These are phyloP conservation scores for Paecilomyces formosus DNA, from an alignment of 2,329 filamentous ascomycete genomes.

Conservation along the genomic window DNA sequence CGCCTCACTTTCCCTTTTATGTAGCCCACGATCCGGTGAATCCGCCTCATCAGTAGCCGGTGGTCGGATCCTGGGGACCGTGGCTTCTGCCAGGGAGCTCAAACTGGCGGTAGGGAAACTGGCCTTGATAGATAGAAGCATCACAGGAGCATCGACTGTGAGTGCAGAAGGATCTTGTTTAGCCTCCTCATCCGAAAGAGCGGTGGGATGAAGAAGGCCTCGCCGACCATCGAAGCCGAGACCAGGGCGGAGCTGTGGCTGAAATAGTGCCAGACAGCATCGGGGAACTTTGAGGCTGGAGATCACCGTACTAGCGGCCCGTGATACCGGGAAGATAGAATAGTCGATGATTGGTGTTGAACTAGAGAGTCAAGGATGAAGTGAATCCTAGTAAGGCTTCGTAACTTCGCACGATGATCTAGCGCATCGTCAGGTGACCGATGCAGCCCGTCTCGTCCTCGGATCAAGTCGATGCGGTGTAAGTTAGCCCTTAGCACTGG, in stretches of 20 bases:
- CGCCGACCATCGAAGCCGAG: background rate
- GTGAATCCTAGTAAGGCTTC: background rate
- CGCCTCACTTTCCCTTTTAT: slow-evolving; percentile 14
- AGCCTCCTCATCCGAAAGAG: background rate
- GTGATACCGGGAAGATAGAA: background rate
- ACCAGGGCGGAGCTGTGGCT: background rate
- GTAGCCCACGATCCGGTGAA: background rate
- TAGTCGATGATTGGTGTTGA: background rate
- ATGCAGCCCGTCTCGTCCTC: background rate
- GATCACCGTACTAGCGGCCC: background rate
- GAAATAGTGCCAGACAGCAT: background rate
- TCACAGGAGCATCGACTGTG: background rate
- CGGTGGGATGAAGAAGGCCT: background rate
- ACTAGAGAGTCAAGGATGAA: background rate
- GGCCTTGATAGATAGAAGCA: background rate
- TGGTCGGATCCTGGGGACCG: background rate
- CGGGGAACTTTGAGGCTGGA: background rate
- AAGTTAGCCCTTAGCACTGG: background rate
- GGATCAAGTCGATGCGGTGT: background rate
- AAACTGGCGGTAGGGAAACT: background rate
- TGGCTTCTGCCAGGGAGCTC: background rate
- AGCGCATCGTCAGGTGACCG: background rate
- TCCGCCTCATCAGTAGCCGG: background rate
- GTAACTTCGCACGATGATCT: background rate
- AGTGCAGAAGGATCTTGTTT: background rate